These are phyloP conservation scores for Ceratocystis ficicola DNA, from an alignment of 2,329 filamentous ascomycete genomes.

Conservation along the genomic window DNA sequence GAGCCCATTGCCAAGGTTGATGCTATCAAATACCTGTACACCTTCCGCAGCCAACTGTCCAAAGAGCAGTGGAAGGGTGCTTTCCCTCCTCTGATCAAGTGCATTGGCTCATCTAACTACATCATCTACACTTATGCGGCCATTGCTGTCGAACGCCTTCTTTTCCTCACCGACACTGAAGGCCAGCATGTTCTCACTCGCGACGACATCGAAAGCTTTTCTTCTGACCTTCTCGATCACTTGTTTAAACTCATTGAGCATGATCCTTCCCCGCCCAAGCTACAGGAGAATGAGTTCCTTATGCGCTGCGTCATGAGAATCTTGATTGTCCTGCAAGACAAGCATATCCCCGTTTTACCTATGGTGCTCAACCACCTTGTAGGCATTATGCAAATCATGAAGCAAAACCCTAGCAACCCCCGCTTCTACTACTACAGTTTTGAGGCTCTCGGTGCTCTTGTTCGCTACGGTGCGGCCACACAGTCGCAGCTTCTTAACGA, in stretches of 20 bases:
- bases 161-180: slow-evolving; percentile 67
- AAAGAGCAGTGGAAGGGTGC: slow-evolving; percentile 85
- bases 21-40: slow-evolving; percentile 95
- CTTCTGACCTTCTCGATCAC: slow-evolving; percentile 77
- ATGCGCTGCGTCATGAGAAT: slow-evolving; percentile 99
- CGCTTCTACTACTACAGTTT: slow-evolving; percentile 99
- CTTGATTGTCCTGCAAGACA: slow-evolving; percentile 82
- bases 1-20: slow-evolving; percentile 90
- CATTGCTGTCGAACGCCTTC: slow-evolving; percentile 85
- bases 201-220: slow-evolving; percentile 63
- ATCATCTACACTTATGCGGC: slow-evolving; percentile 97
- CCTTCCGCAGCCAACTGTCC: slow-evolving; percentile 87
- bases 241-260: slow-evolving; percentile 85
- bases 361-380: slow-evolving; percentile 72
- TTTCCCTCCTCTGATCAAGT: slow-evolving; percentile 80
- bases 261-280: slow-evolving; percentile 72
- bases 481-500: slow-evolving; percentile 65
- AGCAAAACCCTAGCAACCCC: slow-evolving; percentile 90
- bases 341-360: slow-evolving; percentile 60
- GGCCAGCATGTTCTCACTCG: slow-evolving; percentile 70
- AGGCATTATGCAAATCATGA: slow-evolving; percentile 81
- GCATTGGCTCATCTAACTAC: slow-evolving; percentile 79
- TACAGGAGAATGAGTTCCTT: slow-evolving; percentile 96
- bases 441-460: slow-evolving; percentile 80
- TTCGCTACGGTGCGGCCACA: slow-evolving; percentile 52